Evolutionary conservation across 1,139 yeast genomes (phyloP), one percentile per base, ranked within the genome.

Genomic region (Entelexis paramagnoliae): DNA sequence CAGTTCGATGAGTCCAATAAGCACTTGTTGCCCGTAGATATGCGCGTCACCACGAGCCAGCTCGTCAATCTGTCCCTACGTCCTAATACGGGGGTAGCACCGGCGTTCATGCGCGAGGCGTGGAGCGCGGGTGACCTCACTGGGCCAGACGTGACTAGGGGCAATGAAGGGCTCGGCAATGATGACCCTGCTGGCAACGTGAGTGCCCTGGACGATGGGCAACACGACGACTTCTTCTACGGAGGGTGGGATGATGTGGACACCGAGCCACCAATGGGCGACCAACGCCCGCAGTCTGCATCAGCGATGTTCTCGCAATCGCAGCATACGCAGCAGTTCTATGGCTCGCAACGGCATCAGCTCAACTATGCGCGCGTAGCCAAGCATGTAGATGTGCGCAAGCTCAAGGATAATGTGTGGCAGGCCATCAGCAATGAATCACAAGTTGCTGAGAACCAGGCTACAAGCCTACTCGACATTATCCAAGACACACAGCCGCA

Each of bases 391-490:
- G 94, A 91, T 64, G 84, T 91, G 43, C 79, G 79, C 60, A 70
- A 75, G 38, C 72, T 91, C 55, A 91, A 91, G 68, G 86, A 84
- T 57, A 87, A 87, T 62, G 64, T 91, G 43, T 91, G 97, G 96
- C 73, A 74, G 34, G 76, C 79, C 0, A 57, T 72, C 54, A 22
- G 32, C 13, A 10, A 17, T 7, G 47, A 24, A 6, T 20, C 22
- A 14, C 29, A 26, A n/a, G 11, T 41, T 6, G 48, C 22, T 6
- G 28, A 41, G 3, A 24, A 20, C 13, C 46, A 66, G 68, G 51
- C 28, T 6, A 22, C 48, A 1, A 68, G 66, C 33, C 79, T 82
- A 60, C 75, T 76, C 6, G 70, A 72, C 4, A 66, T 79, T 42
- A 75, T 78, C 11, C 61, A 61, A 14, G 66, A 64, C 2, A 64